Base-by-base conservation (phyloP, 2,329 filamentous ascomycete genomes). In the Coccinonectria pachysandricola region DNA sequence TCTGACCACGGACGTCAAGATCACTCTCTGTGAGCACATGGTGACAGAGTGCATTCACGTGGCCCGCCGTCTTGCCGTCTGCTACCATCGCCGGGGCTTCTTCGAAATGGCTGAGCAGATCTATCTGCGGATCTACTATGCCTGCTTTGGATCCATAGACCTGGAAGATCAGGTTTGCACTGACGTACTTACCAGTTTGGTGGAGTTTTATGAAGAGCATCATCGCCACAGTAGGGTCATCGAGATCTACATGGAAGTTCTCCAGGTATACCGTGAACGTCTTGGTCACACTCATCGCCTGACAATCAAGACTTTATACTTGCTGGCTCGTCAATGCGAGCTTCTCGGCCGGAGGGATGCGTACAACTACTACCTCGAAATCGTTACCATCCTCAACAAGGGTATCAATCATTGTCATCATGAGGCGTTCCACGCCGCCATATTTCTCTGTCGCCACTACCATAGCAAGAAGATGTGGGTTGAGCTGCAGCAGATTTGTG, bases 401-500 rank as follows among this genome's bases (percentile, higher is more conserved):
- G 45, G 37, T 4, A 30, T 34, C 23, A 43, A 46, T 21, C 35
- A 54, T 23, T 53, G 49, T 24, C 56, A 59, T 6, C 46, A 50
- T 1, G 57, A 60, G 10, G 64, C 59, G 0, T 56, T 68, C 12
- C 48, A 60, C 24, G 65, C 65, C 4, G 58, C 63, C 0, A 36
- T 62, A 7, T 53, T 57, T 10, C 53, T 70, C 3, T 50, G 59
- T 15, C 46, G 47, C 6, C 49, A 65, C 24, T 68, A 66, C 34
- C 53, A 65, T 28, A 46, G 56, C 7, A 52, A 59, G 20, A 42
- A 53, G 34, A 53, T 59, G 28, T 66, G 59, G 60, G 45, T 52
- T 5, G 53, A 62, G 28, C 60, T 66, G 1, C 54, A 63, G 15
- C 50, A 56, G 7, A 50, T 68, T 8, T 65, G 64, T 28, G 49